Conservation (phyloP, 2,329 filamentous ascomycete genomes). For the Diaporthe aspalathi region DNA sequence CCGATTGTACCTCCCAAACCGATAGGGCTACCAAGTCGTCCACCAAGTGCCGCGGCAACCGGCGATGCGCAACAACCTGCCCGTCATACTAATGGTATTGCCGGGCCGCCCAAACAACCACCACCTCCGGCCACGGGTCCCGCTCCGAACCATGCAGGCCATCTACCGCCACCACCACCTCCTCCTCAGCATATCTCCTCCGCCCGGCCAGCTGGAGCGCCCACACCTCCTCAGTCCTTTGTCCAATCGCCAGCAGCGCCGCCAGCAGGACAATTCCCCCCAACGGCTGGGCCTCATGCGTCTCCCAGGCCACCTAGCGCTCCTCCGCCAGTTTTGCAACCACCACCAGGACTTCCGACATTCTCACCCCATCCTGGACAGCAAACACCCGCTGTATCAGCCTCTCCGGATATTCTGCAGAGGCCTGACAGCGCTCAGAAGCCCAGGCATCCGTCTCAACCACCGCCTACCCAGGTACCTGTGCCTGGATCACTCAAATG, state of each 20-base stretch:
- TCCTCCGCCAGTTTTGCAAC: slow-evolving; percentile 52
- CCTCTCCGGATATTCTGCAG: slow-evolving; percentile 48
- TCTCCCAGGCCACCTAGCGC: slow-evolving; percentile 30
- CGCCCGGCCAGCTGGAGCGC: slow-evolving; percentile 22
- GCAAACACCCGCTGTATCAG: slow-evolving; percentile 44
- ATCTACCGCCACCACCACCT: background rate
- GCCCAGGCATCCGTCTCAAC: slow-evolving; percentile 44
- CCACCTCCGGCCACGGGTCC: slow-evolving; percentile 32
- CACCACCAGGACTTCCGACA: slow-evolving; percentile 50
- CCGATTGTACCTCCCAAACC: slow-evolving; percentile 14
- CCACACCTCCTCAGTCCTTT: slow-evolving; percentile 30
- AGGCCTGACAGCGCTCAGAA: slow-evolving; percentile 49
- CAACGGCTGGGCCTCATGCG: slow-evolving; percentile 21
- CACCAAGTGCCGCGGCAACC: slow-evolving; percentile 28
- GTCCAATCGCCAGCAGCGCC: slow-evolving; percentile 17
- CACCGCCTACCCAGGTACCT: slow-evolving; percentile 43
- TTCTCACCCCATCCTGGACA: slow-evolving; percentile 45
- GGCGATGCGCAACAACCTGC: slow-evolving; percentile 18
- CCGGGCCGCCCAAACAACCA: slow-evolving; percentile 25
- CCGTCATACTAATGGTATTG: slow-evolving; percentile 37
- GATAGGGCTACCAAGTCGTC: slow-evolving; percentile 26
- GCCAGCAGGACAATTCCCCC: slow-evolving; percentile 19
- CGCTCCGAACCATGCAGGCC: slow-evolving; percentile 16
- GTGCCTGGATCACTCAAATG: slow-evolving; percentile 52
- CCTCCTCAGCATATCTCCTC: slow-evolving; percentile 23